Evolutionary conservation across 2,329 filamentous ascomycete species (phyloP).

Genomic region (Aspergillus quadrilineatus): DNA sequence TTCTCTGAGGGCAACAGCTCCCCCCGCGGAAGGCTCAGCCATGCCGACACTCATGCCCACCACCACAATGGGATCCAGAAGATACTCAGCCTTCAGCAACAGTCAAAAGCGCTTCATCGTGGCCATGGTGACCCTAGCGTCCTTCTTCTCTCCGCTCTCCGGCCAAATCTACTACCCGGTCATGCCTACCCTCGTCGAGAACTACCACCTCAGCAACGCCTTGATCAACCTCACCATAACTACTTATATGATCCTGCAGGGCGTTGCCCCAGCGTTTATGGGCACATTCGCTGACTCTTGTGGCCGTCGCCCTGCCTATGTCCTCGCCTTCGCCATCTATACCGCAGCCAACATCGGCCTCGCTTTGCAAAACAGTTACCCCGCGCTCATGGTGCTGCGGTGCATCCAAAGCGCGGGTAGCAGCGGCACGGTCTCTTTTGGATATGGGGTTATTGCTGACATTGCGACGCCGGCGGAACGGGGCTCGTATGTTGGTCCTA

Average conservation of each 20-base stretch:
- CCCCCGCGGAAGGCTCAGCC: background rate
- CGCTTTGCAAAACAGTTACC: constrained; percentile 35
- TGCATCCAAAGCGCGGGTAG: constrained; percentile 49
- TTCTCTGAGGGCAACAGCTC: background rate
- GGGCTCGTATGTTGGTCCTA: constrained; percentile 68
- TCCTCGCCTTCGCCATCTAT: constrained; percentile 54
- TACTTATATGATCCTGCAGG: constrained; percentile 60
- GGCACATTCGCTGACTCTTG: constrained; percentile 62
- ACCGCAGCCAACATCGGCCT: constrained; percentile 39
- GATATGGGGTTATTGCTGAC: constrained; percentile 70
- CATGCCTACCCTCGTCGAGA: constrained; percentile 32
- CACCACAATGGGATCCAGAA: background rate
- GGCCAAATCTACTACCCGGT: constrained; percentile 33
- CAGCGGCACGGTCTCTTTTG: constrained; percentile 69
- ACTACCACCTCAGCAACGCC: constrained; percentile 40
- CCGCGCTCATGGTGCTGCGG: constrained; percentile 37
- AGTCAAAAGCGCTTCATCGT: constrained; percentile 39
- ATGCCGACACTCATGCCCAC: background rate
- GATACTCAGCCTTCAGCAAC: constrained; percentile 33
- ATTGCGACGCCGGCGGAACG: constrained; percentile 67
- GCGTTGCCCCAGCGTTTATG: constrained; percentile 59
- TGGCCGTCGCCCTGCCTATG: constrained; percentile 62
- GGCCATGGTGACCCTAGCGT: constrained; percentile 39
- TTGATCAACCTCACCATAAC: constrained; percentile 51
- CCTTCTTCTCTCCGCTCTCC: constrained; percentile 38